Percentiles rank a stretch among this genome's conserved stretches.
phyloP scores from a whole-genome alignment of 2,329 filamentous ascomycete species.

The Aaosphaeria pasadenensis region DNA sequence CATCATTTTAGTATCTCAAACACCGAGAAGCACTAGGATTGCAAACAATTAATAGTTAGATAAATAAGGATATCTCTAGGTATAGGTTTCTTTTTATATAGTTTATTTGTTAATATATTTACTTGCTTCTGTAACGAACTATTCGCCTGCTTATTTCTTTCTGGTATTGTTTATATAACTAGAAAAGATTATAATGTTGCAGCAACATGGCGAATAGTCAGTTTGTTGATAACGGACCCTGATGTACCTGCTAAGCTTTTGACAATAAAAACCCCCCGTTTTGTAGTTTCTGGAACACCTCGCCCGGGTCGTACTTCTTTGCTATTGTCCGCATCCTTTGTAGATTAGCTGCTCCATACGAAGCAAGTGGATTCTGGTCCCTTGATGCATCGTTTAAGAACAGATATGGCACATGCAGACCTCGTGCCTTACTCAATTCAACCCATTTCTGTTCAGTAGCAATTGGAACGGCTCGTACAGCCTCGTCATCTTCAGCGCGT shows the following conservation, averaged over 20 bases:
- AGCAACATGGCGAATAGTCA: too few species aligned
- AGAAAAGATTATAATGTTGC: too few species aligned
- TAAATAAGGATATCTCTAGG: too few species aligned
- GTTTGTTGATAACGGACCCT: too few species aligned
- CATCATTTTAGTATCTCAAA: too few species aligned
- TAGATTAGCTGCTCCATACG: slow-evolving; percentile 6
- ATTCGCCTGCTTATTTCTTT: too few species aligned
- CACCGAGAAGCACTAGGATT: too few species aligned
- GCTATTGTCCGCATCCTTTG: slow-evolving; percentile 4
- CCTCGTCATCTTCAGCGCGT: slow-evolving; percentile 2
- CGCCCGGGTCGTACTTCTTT: slow-evolving; percentile 10
- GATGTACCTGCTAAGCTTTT: not conserved
- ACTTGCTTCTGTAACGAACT: too few species aligned
- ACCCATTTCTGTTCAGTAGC: slow-evolving; percentile 2
- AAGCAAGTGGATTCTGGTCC: slow-evolving; percentile 8
- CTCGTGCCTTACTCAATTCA: slow-evolving; percentile 2
- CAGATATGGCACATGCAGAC: not conserved
- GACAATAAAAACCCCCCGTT: slow-evolving; percentile 8
- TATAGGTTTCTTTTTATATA: too few species aligned
- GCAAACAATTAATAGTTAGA: too few species aligned
- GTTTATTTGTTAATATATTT: too few species aligned
- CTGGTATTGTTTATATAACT: too few species aligned
- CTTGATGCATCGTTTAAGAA: slow-evolving; percentile 7
- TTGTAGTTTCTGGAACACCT: slow-evolving; percentile 12
- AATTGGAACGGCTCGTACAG: slow-evolving; percentile 3